Evolutionary conservation across 495 filamentous ascomycete genomes (phyloP), one percentile per base, ranked within the genome.

Genomic region (Daldinia bambusicola): DNA sequence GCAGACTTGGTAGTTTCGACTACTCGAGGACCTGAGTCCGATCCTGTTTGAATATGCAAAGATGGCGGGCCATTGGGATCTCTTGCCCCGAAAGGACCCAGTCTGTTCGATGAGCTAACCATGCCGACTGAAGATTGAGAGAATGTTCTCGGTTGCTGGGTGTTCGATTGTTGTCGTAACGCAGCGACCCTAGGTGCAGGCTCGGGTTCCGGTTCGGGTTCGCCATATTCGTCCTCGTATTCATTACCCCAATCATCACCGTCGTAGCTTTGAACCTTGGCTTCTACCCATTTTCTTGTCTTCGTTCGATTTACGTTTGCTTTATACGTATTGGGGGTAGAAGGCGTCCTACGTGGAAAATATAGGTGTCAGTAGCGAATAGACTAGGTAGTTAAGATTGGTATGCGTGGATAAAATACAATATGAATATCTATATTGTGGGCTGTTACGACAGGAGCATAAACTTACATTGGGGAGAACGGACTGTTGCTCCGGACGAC

Each of bases 211-310:
- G 62, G 71, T 82, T 76, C 80, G 79, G 83, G 79, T 13, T 87
- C 83, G 32, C 88, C 90, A 70, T 92, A 89, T 55, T 94, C 92
- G 65, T 93, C 90, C 41, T 91, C 87, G 12, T 92, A 89, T 50
- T 95, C 91, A 37, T 93, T 91, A 45, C 93, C 95, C 92, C 95
- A 98, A 74, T 97, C 95, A 71, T 93, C 93, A 66, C 94, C 95
- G 74, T 94, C 95, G 74, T 99, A 99, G 64, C 90, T 90, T 64
- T 89, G 88, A 40, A 89, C 84, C 77, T 95, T 96, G 22, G 95
- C 95, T 73, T 97, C 90, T 10, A 94, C 90, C 95, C 95, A 99
- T 82, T 93, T 93, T 80, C 89, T 93, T 16, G 95, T 98, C 81
- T 97, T 97, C 36, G 90, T 84, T 63, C 95, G 91, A 80, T 92